Percentiles rank a stretch among this genome's conserved stretches.
These are phyloP conservation scores for Nannochloropsis oceanica DNA, from an alignment of 108 stramenopile species.

Conservation along the genomic window DNA sequence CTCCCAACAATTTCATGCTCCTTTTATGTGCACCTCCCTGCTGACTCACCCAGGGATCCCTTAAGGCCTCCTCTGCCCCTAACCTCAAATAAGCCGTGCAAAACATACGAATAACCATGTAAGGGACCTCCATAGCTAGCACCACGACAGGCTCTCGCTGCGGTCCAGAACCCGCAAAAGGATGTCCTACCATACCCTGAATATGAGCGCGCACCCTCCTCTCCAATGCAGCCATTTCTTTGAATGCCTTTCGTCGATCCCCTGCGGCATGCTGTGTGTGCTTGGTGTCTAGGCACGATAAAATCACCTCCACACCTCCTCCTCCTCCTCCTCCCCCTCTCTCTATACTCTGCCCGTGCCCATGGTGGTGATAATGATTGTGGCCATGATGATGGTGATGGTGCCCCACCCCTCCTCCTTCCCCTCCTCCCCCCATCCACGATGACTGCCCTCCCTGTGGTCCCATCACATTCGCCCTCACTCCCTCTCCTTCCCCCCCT, in stretches of 20 bases:
- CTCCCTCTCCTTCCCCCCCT: not conserved
- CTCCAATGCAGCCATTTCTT: not conserved
- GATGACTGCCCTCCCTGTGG: not conserved
- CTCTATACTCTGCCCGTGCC: not conserved
- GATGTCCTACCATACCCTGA: not conserved
- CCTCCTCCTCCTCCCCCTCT: not conserved
- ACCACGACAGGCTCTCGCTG: not conserved
- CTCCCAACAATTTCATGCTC: not conserved
- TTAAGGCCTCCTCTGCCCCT: not conserved
- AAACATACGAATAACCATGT: not conserved
- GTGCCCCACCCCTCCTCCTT: not conserved
- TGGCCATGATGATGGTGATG: not conserved
- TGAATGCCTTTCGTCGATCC: not conserved
- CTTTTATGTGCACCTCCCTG: not conserved
- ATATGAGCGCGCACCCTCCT: not conserved
- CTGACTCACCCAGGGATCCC: not conserved
- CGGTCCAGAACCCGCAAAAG: not conserved
- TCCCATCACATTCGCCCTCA: too few relatives aligned
- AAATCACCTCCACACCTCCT: not conserved
- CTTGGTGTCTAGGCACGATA: not conserved
- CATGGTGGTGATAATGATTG: not conserved
- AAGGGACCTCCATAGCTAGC: not conserved
- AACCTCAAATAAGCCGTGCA: not conserved
- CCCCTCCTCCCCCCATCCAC: not conserved
- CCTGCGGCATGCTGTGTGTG: not conserved